These are phyloP conservation scores for Nevesoporus exiguus DNA, from an alignment of 768 basidiomycete genomes.

Conservation along the genomic window DNA sequence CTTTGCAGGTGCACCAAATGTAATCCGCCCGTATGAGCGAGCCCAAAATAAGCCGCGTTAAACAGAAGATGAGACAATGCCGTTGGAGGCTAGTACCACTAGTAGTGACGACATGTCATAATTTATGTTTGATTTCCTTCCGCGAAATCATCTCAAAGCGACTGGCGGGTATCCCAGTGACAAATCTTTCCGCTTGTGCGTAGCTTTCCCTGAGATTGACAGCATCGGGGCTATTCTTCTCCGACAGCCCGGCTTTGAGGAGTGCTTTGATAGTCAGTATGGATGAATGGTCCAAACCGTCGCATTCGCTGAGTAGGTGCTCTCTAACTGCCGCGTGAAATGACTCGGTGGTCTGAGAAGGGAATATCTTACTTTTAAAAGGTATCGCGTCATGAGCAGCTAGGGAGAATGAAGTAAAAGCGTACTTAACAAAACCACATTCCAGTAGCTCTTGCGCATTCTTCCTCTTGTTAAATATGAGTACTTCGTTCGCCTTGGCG, in stretches of 20 bases:
- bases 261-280: conserved; percentile 51
- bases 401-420: neutral
- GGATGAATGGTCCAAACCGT: conserved; percentile 55
- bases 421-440: conserved; percentile 65
- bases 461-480: conserved; percentile 69
- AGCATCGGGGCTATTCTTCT: conserved; percentile 61
- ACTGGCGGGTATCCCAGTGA: conserved; percentile 51
- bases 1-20: neutral
- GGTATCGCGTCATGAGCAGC: neutral
- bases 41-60: neutral
- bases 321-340: conserved; percentile 54
- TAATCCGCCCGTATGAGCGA: neutral
- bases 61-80: neutral
- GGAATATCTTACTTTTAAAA: conserved; percentile 53
- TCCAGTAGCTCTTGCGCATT: conserved; percentile 52
- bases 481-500: conserved; percentile 65
- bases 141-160: conserved; percentile 56
- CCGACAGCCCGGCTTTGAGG: conserved; percentile 52
- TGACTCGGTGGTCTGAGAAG: conserved; percentile 43
- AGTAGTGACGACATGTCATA: conserved; percentile 39
- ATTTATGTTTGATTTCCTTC: conserved; percentile 65
- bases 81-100: too few species aligned
- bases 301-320: conserved; percentile 50
- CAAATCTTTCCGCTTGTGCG: conserved; percentile 64
- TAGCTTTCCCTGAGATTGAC: conserved; percentile 69